These are phyloP conservation scores for Scheffersomyces cryptocercus DNA, from an alignment of 1,139 yeast genomes.

Conservation along the genomic window DNA sequence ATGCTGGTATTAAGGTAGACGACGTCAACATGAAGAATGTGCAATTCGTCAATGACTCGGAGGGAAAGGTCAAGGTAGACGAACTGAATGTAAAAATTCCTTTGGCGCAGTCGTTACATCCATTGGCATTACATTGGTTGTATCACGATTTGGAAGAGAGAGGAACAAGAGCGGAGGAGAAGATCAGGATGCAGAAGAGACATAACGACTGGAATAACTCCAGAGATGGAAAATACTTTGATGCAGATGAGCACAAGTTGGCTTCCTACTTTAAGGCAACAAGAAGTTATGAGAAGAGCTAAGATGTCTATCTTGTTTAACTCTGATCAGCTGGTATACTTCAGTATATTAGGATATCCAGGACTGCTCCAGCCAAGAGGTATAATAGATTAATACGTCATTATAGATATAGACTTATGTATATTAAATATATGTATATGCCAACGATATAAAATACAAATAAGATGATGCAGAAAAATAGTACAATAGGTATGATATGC, in stretches of 20 bases:
- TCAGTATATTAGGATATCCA: no score
- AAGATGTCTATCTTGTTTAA: background rate
- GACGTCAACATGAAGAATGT: constrained; percentile 27
- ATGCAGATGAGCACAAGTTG: constrained; percentile 44
- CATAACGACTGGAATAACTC: constrained; percentile 49
- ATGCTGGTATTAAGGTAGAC: constrained; percentile 55
- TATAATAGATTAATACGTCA: no score
- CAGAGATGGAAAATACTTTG: constrained; percentile 46
- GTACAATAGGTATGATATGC: background rate
- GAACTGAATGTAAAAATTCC: constrained; percentile 31
- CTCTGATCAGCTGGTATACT: background rate
- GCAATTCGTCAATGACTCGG: constrained; percentile 21
- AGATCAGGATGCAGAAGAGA: constrained; percentile 41
- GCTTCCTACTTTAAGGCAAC: constrained; percentile 52
- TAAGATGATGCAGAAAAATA: no score
- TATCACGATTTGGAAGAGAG: constrained; percentile 51
- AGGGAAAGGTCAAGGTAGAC: constrained; percentile 16
- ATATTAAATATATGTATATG: no score
- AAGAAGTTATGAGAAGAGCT: constrained; percentile 21
- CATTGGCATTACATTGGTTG: constrained; percentile 70
- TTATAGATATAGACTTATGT: no score
- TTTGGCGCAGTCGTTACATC: constrained; percentile 54
- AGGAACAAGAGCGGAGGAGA: constrained; percentile 56
- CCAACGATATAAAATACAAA: no score
- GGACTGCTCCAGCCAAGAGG: no score